Evolutionary conservation across 768 basidiomycete species (phyloP), one percentile per base, ranked within the genome.

Genomic region (Pleurotus tuber-regium): DNA sequence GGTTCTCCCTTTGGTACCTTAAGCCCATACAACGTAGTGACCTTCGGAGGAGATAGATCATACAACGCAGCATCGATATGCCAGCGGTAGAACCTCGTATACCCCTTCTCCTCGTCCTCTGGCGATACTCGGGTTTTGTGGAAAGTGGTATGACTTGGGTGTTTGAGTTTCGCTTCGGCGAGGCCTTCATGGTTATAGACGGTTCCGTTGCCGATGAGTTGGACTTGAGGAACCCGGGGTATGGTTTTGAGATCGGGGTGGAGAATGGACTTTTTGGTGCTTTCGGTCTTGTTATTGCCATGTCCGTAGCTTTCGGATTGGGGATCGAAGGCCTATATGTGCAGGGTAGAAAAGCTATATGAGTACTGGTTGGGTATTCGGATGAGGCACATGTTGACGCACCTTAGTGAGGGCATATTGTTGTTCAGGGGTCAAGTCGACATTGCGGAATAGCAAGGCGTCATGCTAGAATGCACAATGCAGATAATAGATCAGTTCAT

Each of bases 201-300:
- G 0, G 70, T 79, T 5, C 93, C 92, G 61, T 94, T 93, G 6
- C 92, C 92, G 62, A 95, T 94, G 49, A 95, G 83, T 65, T 96
- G 93, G 1, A 96, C 93, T 62, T 94, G 89, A 1, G 90, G 89
- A 1, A 88, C 84, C 19, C 86, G 79, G 1, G 93, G 91, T 54
- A 96, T 91, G 31, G 89, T 93, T 75, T 92, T 95, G 60, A 94
- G 80, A 64, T 93, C 89, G 0, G 91, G 89, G 62, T 92, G 90
- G 11, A 93, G 81, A 59, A 94, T 87, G 3, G 91, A 92, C 61
- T 86, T 86, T 60, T 76, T 79, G 18, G 84, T 83, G 38, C 72
- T 69, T 50, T 84, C 79, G 0, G 87, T 91, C 75, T 91, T 90
- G 74, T 91, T 90, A 67, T 92, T 92, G 2, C 92, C 90, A 60